A percentile compares a stretch with the other conserved stretches of the same genome.
These are phyloP conservation scores for Phytopythium montanum DNA, from an alignment of 352 stramenopile genomes.

Conservation along the genomic window DNA sequence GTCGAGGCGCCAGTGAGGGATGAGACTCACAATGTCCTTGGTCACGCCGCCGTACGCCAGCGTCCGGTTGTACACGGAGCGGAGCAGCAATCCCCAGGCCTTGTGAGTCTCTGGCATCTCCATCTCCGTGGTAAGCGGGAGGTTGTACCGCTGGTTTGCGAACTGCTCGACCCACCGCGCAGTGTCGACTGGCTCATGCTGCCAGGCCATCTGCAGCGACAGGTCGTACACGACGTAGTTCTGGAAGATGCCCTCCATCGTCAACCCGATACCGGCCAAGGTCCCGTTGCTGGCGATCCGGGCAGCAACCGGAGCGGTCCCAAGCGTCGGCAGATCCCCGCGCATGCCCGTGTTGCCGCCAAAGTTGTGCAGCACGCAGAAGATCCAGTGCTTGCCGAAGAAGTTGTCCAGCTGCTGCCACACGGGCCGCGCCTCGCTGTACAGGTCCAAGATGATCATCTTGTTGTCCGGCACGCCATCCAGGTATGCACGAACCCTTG, in stretches of 20 bases:
- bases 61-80: slow-evolving; percentile 76
- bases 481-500: slow-evolving; percentile 48
- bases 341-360: slow-evolving; percentile 72
- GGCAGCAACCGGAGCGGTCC: slow-evolving; percentile 41
- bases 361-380: slow-evolving; percentile 85
- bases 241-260: slow-evolving; percentile 86
- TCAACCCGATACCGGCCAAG: slow-evolving; percentile 73
- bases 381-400: slow-evolving; percentile 84
- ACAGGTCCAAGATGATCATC: slow-evolving; percentile 81
- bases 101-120: slow-evolving; percentile 10
- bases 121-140: background rate
- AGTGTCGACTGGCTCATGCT: slow-evolving; percentile 37
- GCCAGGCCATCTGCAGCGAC: slow-evolving; percentile 69
- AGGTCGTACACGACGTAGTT: slow-evolving; percentile 87
- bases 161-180: slow-evolving; percentile 49
- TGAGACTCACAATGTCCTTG: slow-evolving; percentile 67
- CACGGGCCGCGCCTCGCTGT: slow-evolving; percentile 68
- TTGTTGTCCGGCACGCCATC: slow-evolving; percentile 51
- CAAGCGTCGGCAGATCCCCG: slow-evolving; percentile 63
- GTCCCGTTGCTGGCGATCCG: slow-evolving; percentile 45
- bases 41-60: slow-evolving; percentile 62
- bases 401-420: slow-evolving; percentile 78
- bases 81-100: slow-evolving; percentile 49
- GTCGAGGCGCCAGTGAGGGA: slow-evolving; percentile 62
- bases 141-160: slow-evolving; percentile 57